Evolutionary conservation across 2,329 filamentous ascomycete species (phyloP).

Genomic region (Coniochaeta hoffmannii): DNA sequence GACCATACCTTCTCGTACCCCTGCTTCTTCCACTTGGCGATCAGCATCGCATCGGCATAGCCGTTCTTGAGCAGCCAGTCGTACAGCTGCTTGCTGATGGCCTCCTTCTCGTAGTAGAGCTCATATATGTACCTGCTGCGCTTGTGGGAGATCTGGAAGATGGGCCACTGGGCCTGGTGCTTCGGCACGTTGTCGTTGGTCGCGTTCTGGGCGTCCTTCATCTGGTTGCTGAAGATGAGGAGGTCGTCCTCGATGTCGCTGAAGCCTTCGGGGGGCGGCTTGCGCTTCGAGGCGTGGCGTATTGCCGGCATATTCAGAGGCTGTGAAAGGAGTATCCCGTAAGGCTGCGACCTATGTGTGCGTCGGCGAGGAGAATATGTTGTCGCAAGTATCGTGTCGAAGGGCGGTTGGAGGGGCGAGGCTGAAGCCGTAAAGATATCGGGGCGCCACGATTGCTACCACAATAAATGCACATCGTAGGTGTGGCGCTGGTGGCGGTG

Average conservation of each 20-base stretch:
- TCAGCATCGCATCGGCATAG: constrained; percentile 90
- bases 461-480: too few species aligned
- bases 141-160: constrained; percentile 96
- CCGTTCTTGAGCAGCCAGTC: constrained; percentile 96
- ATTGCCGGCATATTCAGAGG: constrained; percentile 61
- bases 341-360: not conserved
- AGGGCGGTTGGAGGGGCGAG: not conserved
- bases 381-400: not conserved
- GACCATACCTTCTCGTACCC: constrained; percentile 85
- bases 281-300: constrained; percentile 66
- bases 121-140: constrained; percentile 92
- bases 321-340: not conserved
- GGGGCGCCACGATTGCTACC: not conserved
- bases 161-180: constrained; percentile 91
- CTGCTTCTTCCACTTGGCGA: constrained; percentile 99
- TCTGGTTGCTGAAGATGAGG: constrained; percentile 79
- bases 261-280: constrained; percentile 80
- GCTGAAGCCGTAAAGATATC: not conserved
- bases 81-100: constrained; percentile 85
- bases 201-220: constrained; percentile 92
- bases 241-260: constrained; percentile 82
- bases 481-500: too few species aligned
- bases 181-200: constrained; percentile 72
- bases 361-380: not conserved
- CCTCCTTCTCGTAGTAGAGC: constrained; percentile 95